Base-by-base conservation (phyloP, 2,329 filamentous ascomycete genomes). In the Knoxdaviesia proteae region DNA sequence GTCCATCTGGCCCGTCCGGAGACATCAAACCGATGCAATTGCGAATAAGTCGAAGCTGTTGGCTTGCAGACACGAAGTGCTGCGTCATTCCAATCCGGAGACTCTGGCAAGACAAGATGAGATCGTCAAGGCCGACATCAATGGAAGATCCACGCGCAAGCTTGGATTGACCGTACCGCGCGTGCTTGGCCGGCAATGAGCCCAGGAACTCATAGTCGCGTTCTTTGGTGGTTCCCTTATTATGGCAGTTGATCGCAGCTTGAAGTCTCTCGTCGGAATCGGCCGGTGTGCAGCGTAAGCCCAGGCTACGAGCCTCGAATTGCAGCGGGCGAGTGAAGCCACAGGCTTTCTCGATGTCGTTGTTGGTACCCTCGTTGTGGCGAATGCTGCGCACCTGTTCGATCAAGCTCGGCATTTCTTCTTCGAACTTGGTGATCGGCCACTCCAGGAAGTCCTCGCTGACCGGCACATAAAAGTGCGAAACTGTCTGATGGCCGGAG, bases 141-240 rank as follows among this genome's bases (percentile, higher is more conserved):
- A 51, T 46, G 1, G 30, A 9, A 6, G 48, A 44, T 7, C 49
- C 49, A 6, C 51, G 44, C 7, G 47, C 46, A 1, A 5, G 33
- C 39, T 48, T 46, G 5, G 11, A 41, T 33, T 42, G 34, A 7
- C 46, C 48, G 8, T 46, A 40, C 6, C 20, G 36, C 1, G 51
- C 49, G 30, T 46, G 48, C 34, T 38, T n/a, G 6, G 30, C 7
- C 6, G 47, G 46, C 2, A 53, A 36, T 32, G 43, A 34, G 34
- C 46, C 40, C 34, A 48, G 49, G 33, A 52, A 51, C 33, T 50
- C 47, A 41, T 48, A 53, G 36, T 47, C 46, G 8, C 46, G 45
- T 32, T 49, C 48, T 4, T 40, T 38, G 1, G 42, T 36, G 6
- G 37, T 36, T 6, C 36, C 41, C 2, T 9, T 31, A 2, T 44